phyloP scores from a whole-genome alignment of 2,329 filamentous ascomycete species.

The Zasmidium cellare region DNA sequence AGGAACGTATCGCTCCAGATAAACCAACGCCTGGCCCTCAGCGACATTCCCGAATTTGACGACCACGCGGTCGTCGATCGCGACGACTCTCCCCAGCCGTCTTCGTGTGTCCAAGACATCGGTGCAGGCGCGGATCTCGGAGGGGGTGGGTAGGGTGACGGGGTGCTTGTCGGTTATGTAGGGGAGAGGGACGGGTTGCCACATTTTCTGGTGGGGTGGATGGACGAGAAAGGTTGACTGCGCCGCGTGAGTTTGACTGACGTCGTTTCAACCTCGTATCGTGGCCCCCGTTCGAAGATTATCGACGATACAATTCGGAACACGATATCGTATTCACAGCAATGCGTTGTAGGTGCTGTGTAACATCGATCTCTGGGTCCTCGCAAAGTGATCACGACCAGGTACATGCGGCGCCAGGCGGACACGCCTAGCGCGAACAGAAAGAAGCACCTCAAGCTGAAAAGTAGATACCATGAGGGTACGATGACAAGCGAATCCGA shows the following conservation, averaged over 20 bases:
- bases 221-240: no score
- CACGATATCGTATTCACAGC: no score
- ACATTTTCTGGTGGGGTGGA: no score
- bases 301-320: no score
- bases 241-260: no score
- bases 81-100: neutral
- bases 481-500: neutral
- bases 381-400: no score
- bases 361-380: no score
- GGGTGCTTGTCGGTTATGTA: neutral
- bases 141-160: neutral
- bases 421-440: neutral
- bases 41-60: conserved; percentile 8
- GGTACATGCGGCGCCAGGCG: neutral
- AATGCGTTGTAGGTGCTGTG: no score
- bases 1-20: conserved; percentile 7
- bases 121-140: neutral
- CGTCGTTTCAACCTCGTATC: no score
- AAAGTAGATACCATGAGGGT: no score
- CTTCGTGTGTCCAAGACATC: neutral
- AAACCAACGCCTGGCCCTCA: conserved; percentile 11
- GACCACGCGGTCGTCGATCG: neutral
- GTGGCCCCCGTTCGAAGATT: no score
- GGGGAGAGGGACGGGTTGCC: neutral
- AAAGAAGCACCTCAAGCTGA: neutral